These are phyloP conservation scores for Chlamydomonas sphaeroides DNA, from an alignment of 139 green algal genomes.

Conservation along the genomic window DNA sequence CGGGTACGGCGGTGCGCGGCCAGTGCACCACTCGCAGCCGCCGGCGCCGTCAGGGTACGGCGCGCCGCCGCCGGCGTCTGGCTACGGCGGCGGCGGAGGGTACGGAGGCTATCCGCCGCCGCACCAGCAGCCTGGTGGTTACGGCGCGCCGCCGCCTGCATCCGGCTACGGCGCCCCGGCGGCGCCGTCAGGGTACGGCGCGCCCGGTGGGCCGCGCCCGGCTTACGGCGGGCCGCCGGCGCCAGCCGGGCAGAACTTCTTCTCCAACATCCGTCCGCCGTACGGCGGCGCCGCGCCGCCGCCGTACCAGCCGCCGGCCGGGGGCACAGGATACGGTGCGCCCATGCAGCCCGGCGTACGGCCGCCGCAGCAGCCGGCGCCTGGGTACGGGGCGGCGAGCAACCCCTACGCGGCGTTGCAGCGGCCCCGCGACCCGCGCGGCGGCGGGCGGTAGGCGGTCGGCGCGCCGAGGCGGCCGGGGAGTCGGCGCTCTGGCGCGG, in stretches of 20 bases:
- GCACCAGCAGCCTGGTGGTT: not conserved
- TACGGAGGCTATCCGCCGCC: not conserved
- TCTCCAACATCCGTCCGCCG: conserved; percentile 1
- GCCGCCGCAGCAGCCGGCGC: not conserved
- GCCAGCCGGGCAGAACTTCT: conserved; percentile 11
- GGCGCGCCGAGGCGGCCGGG: too few relatives aligned
- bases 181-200: not conserved
- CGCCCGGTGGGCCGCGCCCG: not conserved
- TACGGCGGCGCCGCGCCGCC: not conserved
- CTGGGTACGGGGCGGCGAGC: conserved; percentile 18
- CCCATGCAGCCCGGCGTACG: not conserved
- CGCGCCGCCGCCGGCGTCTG: not conserved
- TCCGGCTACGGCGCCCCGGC: not conserved
- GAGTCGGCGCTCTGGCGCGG: too few relatives aligned
- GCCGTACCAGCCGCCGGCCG: too few relatives aligned
- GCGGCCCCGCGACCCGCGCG: conserved; percentile 22
- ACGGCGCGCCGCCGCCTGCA: not conserved
- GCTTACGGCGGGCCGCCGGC: not conserved
- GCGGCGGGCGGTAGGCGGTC: not conserved
- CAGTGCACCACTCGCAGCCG: too few relatives aligned
- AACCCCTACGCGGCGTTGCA: conserved; percentile 36
- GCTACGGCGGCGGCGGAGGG: not conserved
- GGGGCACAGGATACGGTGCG: conserved; percentile 36
- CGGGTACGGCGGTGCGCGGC: not conserved
- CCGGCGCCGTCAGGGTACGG: not conserved